Percentiles rank a stretch among this genome's conserved stretches.
Evolutionary conservation across 441 rosid species (phyloP).

Genomic region (Erodium texanum): DNA sequence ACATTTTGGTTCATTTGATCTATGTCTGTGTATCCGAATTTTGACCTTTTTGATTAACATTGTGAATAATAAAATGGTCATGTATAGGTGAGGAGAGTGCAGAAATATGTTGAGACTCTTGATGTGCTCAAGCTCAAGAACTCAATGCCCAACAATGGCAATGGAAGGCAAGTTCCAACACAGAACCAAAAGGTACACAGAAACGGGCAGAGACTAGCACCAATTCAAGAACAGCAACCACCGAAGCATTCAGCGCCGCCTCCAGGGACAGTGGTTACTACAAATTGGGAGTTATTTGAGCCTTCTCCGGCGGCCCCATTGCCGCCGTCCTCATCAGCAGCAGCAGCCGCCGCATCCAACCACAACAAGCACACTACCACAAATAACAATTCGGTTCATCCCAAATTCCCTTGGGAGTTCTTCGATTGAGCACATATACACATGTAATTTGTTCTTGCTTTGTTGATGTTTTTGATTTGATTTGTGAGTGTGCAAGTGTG

Average conservation of each 20-base stretch:
- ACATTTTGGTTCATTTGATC: constrained; percentile 2
- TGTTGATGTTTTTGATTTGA: constrained; percentile 14
- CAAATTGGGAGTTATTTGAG: constrained; percentile 88
- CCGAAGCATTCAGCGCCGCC: constrained; percentile 22
- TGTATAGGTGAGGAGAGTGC: constrained; percentile 78
- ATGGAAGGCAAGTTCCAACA: constrained; percentile 28
- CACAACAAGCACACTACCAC: constrained; percentile 7
- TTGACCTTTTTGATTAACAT: neutral
- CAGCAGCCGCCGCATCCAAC: constrained; percentile 20
- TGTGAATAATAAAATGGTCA: neutral
- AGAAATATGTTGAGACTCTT: constrained; percentile 73
- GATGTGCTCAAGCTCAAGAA: constrained; percentile 77
- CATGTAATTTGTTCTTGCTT: neutral
- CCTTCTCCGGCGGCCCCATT: constrained; percentile 26
- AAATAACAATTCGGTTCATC: constrained; percentile 32
- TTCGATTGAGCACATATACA: constrained; percentile 37
- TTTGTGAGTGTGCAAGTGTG: constrained; percentile 54
- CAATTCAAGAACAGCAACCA: constrained; percentile 39
- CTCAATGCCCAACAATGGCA: constrained; percentile 36
- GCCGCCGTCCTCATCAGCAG: constrained; percentile 33
- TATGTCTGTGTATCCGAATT: neutral
- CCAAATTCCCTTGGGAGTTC: constrained; percentile 90
- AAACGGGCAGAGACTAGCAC: constrained; percentile 34
- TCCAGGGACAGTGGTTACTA: constrained; percentile 45
- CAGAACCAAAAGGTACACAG: constrained; percentile 30